Evolutionary conservation across 164 flowering plant species (phyloP).

Genomic region (Vitis cinerea): DNA sequence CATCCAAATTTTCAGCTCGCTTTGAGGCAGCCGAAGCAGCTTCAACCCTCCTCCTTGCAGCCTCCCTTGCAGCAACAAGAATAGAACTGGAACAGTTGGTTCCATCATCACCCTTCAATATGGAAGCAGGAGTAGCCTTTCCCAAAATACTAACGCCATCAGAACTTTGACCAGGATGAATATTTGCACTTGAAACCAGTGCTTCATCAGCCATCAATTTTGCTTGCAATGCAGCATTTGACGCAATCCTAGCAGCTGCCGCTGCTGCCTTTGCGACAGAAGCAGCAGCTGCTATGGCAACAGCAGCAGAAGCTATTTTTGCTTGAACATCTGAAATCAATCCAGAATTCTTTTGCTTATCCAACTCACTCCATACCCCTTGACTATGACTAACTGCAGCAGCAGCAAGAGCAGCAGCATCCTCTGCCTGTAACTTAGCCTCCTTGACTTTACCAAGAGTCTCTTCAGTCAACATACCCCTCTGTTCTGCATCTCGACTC

Average conservation of each 20-base stretch:
- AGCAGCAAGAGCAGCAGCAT: slow-evolving; percentile 70
- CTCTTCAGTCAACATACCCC: slow-evolving; percentile 45
- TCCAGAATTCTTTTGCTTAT: slow-evolving; percentile 57
- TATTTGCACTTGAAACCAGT: slow-evolving; percentile 27
- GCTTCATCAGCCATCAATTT: slow-evolving; percentile 85
- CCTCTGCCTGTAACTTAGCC: slow-evolving; percentile 78
- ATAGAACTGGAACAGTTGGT: slow-evolving; percentile 45
- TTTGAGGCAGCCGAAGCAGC: slow-evolving; percentile 87
- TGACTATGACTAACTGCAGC: slow-evolving; percentile 67
- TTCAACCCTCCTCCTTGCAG: slow-evolving; percentile 77
- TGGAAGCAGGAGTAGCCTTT: slow-evolving; percentile 55
- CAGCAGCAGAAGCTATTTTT: slow-evolving; percentile 76
- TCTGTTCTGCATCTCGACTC: slow-evolving; percentile 30
- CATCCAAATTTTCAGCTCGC: slow-evolving; percentile 92
- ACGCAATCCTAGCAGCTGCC: slow-evolving; percentile 94
- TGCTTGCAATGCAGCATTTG: slow-evolving; percentile 90
- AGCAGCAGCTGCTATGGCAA: slow-evolving; percentile 84
- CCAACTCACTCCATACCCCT: slow-evolving; percentile 67
- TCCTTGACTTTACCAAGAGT: slow-evolving; percentile 53
- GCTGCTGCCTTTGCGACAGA: slow-evolving; percentile 98
- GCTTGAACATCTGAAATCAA: slow-evolving; percentile 56
- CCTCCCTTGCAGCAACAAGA: slow-evolving; percentile 71
- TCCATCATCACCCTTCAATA: slow-evolving; percentile 49
- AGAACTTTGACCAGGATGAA: slow-evolving; percentile 18
- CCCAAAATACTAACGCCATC: slow-evolving; percentile 35